phyloP scores from a whole-genome alignment of 2,329 filamentous ascomycete genomes.

The Aspergillus neotritici region DNA sequence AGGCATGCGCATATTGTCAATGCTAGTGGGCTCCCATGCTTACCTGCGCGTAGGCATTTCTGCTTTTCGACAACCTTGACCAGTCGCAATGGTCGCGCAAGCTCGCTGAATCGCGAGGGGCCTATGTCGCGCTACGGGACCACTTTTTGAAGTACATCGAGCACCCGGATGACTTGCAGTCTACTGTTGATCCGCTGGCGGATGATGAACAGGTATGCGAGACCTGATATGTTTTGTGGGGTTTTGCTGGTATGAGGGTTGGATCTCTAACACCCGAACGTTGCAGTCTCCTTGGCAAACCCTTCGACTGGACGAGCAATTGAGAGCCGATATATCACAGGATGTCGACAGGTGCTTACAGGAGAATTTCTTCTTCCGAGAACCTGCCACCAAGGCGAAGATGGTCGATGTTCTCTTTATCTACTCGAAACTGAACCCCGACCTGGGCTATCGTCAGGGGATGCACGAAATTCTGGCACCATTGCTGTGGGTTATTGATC shows the following conservation, averaged over 20 bases:
- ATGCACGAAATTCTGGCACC: conserved; percentile 97
- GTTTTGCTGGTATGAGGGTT: conserved; percentile 17
- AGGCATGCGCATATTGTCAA: conserved; percentile 48
- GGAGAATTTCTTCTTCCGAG: conserved; percentile 84
- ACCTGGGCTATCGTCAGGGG: conserved; percentile 88
- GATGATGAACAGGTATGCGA: conserved; percentile 65
- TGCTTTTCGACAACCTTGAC: conserved; percentile 66
- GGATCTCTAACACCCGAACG: conserved; percentile 23
- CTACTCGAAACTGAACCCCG: conserved; percentile 86
- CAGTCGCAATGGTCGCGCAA: conserved; percentile 62
- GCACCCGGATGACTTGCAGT: conserved; percentile 72
- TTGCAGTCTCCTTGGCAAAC: conserved; percentile 80
- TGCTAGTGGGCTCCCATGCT: conserved; percentile 14
- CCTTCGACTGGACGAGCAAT: conserved; percentile 74
- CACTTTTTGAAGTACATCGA: conserved; percentile 78
- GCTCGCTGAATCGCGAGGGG: conserved; percentile 62
- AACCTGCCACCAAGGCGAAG: conserved; percentile 68
- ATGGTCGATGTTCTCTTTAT: conserved; percentile 88
- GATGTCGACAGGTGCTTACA: conserved; percentile 89
- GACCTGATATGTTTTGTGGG: conserved; percentile 33
- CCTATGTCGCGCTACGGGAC: conserved; percentile 66
- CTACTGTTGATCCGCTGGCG: conserved; percentile 73
- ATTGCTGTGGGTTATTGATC: conserved; percentile 74
- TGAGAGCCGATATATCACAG: conserved; percentile 84
- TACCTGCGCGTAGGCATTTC: conserved; percentile 57